A percentile compares a stretch with the other conserved stretches of the same genome.
These are phyloP conservation scores for Tetradesmus lagerheimii DNA, from an alignment of 139 green algal genomes.

Conservation along the genomic window DNA sequence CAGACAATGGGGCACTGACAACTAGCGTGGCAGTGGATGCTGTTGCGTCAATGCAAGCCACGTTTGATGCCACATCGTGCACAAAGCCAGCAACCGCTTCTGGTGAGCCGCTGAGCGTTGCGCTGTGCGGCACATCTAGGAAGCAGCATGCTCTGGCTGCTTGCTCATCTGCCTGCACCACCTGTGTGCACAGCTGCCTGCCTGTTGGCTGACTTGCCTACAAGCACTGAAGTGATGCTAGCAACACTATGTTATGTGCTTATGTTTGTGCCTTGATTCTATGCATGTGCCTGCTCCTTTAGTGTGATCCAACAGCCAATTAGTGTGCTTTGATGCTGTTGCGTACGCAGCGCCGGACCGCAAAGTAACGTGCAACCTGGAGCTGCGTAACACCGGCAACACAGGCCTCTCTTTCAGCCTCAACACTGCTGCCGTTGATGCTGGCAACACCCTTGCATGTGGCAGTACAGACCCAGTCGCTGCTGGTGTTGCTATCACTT, in stretches of 20 bases:
- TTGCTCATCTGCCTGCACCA: too few relatives aligned
- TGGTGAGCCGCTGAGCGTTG: neutral
- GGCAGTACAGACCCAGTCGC: neutral
- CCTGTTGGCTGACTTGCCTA: too few relatives aligned
- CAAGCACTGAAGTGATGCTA: too few relatives aligned
- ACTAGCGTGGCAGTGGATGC: neutral
- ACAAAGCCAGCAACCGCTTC: neutral
- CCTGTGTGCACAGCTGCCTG: too few relatives aligned
- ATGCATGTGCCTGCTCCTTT: neutral
- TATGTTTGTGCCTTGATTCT: neutral
- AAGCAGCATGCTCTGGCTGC: too few relatives aligned
- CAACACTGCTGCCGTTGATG: too few relatives aligned
- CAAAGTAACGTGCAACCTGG: neutral
- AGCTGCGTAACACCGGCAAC: neutral
- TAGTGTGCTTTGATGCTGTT: neutral
- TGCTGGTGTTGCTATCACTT: neutral
- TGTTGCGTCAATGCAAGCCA: neutral
- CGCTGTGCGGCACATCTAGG: too few relatives aligned
- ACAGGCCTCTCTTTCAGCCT: neutral
- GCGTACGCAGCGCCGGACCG: neutral
- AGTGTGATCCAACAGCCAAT: too few relatives aligned
- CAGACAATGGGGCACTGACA: neutral
- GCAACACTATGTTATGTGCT: neutral
- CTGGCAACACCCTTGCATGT: neutral
- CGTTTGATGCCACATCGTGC: neutral